Evolutionary conservation across 2,329 filamentous ascomycete genomes (phyloP).

Genomic region (Metarhizium guizhouense): DNA sequence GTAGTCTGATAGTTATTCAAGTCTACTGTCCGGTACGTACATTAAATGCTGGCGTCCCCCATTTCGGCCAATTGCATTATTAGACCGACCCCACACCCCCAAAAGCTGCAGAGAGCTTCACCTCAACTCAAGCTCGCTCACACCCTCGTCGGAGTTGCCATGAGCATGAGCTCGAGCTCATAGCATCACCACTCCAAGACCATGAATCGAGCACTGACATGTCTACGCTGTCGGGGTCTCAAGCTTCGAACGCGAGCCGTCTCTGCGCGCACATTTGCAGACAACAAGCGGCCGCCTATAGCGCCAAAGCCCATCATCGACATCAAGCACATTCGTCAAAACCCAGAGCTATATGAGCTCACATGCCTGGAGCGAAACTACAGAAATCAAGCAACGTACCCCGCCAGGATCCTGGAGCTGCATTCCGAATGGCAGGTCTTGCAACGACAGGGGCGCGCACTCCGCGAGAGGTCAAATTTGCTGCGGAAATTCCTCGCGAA

Average conservation of each 20-base stretch:
- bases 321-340: conserved; percentile 82
- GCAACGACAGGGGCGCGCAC: conserved; percentile 48
- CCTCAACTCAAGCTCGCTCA: conserved; percentile 2
- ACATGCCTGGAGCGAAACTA: conserved; percentile 88
- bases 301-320: conserved; percentile 75
- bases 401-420: conserved; percentile 45
- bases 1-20: no score
- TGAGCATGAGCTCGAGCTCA: not conserved
- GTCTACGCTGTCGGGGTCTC: conserved; percentile 16
- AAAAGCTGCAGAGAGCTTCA: not conserved
- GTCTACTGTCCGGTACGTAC: no score
- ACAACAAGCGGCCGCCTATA: conserved; percentile 48
- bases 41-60: no score
- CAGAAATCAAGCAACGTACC: conserved; percentile 42
- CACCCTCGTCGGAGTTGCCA: not conserved
- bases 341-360: conserved; percentile 68
- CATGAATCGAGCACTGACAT: conserved; percentile 23
- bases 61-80: conserved; percentile 7
- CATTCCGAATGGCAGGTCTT: conserved; percentile 50
- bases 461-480: conserved; percentile 59
- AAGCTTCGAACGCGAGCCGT: conserved; percentile 8
- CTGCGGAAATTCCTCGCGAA: conserved; percentile 47
- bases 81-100: no score
- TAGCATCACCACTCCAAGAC: conserved; percentile 7
- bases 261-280: conserved; percentile 14